phyloP scores from a whole-genome alignment of 2,329 filamentous ascomycete species.

The Aspergillus ibericus region DNA sequence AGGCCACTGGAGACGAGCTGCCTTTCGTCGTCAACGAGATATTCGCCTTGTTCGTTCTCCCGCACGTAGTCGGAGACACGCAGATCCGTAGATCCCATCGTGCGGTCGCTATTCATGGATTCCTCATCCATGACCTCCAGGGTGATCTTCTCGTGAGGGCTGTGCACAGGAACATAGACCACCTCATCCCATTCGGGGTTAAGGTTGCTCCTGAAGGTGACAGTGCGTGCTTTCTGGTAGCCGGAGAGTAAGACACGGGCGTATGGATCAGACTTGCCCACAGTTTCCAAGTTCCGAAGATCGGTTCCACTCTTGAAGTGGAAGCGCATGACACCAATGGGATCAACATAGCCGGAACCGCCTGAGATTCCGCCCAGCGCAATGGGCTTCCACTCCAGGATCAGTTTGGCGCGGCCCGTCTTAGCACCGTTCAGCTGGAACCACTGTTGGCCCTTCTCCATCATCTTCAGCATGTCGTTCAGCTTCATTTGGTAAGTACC shows the following conservation, averaged over 20 bases:
- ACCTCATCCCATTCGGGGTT: slow-evolving; percentile 96
- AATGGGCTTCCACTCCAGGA: slow-evolving; percentile 92
- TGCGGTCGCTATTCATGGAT: slow-evolving; percentile 85
- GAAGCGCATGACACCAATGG: slow-evolving; percentile 91
- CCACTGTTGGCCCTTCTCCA: slow-evolving; percentile 93
- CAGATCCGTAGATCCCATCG: slow-evolving; percentile 78
- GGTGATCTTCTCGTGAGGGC: slow-evolving; percentile 74
- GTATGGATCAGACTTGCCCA: slow-evolving; percentile 97
- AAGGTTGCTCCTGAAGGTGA: slow-evolving; percentile 94
- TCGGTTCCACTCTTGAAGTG: slow-evolving; percentile 83
- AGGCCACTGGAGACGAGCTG: slow-evolving; percentile 66
- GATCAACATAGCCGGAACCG: slow-evolving; percentile 85
- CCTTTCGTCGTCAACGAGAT: slow-evolving; percentile 75
- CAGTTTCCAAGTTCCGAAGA: slow-evolving; percentile 86
- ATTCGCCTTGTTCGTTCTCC: slow-evolving; percentile 78
- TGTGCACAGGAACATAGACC: slow-evolving; percentile 89
- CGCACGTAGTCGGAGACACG: slow-evolving; percentile 74
- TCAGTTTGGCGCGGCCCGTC: slow-evolving; percentile 84
- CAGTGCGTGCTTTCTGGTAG: slow-evolving; percentile 85
- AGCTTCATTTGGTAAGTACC: slow-evolving; percentile 95
- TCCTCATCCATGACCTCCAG: slow-evolving; percentile 98
- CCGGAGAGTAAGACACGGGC: slow-evolving; percentile 85
- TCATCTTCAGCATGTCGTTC: slow-evolving; percentile 87
- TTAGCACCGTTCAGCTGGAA: slow-evolving; percentile 82
- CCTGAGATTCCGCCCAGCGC: slow-evolving; percentile 74